Evolutionary conservation across 73 alveolate genomes (phyloP), one percentile per base, ranked within the genome.

Genomic region (Blepharisma stoltei): DNA sequence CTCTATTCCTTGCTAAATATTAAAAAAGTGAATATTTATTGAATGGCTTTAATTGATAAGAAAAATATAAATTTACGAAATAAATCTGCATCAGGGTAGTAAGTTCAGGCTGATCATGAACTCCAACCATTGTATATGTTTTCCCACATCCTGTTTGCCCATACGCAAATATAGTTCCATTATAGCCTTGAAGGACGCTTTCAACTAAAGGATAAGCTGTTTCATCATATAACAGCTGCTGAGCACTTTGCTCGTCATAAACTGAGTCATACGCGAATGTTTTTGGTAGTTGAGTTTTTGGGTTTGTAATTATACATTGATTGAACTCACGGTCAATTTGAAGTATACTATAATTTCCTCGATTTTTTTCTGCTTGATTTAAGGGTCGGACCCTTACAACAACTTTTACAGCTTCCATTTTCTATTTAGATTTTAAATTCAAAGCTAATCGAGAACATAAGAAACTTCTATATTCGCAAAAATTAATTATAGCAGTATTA

Each of bases 101-200:
- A n/a, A 67, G 69, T 60, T 53, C 76, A 75, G 41, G 88, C 81
- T 52, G 54, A 20, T 89, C 91, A 7, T 77, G 81, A 55, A 81
- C 71, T 32, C 99, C 99, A 88, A 90, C 96, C 99, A 95, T 95
- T 6, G 98, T 91, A 75, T 43, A 93, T 43, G 99, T 95, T 89
- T 95, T 95, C 18, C 99, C 99, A 80, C 95, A 83, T 14, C 99
- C 99, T 23, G 99, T 95, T 71, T 95, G 93, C 8, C 99, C 99
- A 80, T 95, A 95, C 23, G 97, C 98, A 77, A 95, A 95, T 1
- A 95, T 80, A 20, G 99, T 95, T 32, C 96, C 95, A 78, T 95
- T 95, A 77, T 91, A 95, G 9, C 99, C 99, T 83, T 94, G 93
- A 49, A 92, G 71, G 11, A 87, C 89, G 23, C 89, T 83, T 25